Evolutionary conservation across 768 basidiomycete genomes (phyloP).

Genomic region (Xerocomus spinulosus): DNA sequence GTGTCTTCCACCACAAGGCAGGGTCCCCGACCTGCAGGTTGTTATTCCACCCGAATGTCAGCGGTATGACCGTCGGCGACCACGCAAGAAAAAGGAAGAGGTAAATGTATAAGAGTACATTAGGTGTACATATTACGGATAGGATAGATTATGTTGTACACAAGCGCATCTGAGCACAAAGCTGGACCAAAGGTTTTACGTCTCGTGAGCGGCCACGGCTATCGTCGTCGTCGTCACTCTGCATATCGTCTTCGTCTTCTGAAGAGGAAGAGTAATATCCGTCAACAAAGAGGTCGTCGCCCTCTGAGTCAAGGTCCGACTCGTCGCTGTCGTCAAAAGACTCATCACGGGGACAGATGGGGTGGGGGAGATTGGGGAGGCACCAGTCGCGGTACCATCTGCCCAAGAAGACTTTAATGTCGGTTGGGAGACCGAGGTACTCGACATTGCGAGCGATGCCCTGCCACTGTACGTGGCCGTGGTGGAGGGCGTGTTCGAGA

Average conservation of each 20-base stretch:
- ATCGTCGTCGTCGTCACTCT: slow-evolving; percentile 33
- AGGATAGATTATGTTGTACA: slow-evolving; percentile 5
- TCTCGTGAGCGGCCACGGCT: slow-evolving; percentile 40
- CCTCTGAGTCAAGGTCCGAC: slow-evolving; percentile 28
- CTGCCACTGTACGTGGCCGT: slow-evolving; percentile 72
- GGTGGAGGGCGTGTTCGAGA: slow-evolving; percentile 65
- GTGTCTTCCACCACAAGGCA: slow-evolving; percentile 33
- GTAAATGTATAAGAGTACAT: not conserved
- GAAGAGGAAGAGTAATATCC: slow-evolving; percentile 17
- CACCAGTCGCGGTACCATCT: slow-evolving; percentile 71
- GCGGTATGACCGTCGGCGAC: slow-evolving; percentile 36
- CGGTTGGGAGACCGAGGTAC: slow-evolving; percentile 71
- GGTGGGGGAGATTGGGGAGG: slow-evolving; percentile 30
- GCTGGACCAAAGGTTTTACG: slow-evolving; percentile 37
- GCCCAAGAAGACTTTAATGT: slow-evolving; percentile 74
- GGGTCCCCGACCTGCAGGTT: slow-evolving; percentile 39
- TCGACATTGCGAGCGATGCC: slow-evolving; percentile 87
- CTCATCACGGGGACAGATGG: not conserved
- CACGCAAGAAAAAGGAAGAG: not conserved
- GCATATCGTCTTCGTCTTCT: slow-evolving; percentile 32
- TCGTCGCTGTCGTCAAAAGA: slow-evolving; percentile 21
- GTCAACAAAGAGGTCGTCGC: not conserved
- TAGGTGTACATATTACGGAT: not conserved
- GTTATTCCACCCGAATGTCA: slow-evolving; percentile 32
- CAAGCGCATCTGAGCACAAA: slow-evolving; percentile 23